These are phyloP conservation scores for Chrysanthemum seticuspe DNA, from an alignment of 129 eudicot species.

Conservation along the genomic window DNA sequence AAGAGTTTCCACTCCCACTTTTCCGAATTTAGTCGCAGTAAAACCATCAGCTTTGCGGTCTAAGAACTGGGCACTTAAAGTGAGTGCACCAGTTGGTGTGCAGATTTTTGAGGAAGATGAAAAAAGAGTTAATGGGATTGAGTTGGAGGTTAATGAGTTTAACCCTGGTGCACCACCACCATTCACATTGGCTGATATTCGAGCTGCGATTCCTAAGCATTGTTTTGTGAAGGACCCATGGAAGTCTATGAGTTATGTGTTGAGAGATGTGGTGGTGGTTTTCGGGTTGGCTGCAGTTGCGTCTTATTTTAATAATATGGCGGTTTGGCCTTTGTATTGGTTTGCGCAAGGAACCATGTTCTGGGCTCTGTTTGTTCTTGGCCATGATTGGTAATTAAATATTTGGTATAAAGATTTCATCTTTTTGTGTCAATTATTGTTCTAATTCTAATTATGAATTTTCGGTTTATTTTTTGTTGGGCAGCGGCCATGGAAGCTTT, in stretches of 20 bases:
- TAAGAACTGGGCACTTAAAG: slow-evolving; percentile 49
- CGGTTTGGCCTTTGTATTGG: slow-evolving; percentile 98
- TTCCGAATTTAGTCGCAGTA: slow-evolving; percentile 12
- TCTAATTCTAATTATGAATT: slow-evolving; percentile 4
- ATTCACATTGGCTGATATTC: slow-evolving; percentile 61
- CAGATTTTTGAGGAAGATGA: slow-evolving; percentile 35
- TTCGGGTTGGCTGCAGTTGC: slow-evolving; percentile 87
- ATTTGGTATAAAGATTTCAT: slow-evolving; percentile 2
- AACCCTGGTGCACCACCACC: slow-evolving; percentile 86
- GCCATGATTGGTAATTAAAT: slow-evolving; percentile 85
- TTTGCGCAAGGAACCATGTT: slow-evolving; percentile 96
- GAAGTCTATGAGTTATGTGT: slow-evolving; percentile 82
- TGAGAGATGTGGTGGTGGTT: slow-evolving; percentile 76
- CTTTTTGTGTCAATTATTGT: background rate
- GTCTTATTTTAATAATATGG: slow-evolving; percentile 63
- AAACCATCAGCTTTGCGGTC: slow-evolving; percentile 21
- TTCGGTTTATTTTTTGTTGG: slow-evolving; percentile 17
- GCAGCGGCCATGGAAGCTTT: slow-evolving; percentile 96
- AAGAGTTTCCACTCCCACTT: slow-evolving; percentile 19
- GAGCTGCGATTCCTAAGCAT: slow-evolving; percentile 83
- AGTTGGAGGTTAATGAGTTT: slow-evolving; percentile 31
- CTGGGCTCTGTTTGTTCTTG: slow-evolving; percentile 99
- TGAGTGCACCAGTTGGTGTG: slow-evolving; percentile 54
- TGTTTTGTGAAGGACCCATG: slow-evolving; percentile 89
- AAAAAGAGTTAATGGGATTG: slow-evolving; percentile 6